A percentile compares a stretch with the other conserved stretches of the same genome.
Evolutionary conservation across 257 asterid genomes (phyloP).

Genomic region (Jasminum sambac): DNA sequence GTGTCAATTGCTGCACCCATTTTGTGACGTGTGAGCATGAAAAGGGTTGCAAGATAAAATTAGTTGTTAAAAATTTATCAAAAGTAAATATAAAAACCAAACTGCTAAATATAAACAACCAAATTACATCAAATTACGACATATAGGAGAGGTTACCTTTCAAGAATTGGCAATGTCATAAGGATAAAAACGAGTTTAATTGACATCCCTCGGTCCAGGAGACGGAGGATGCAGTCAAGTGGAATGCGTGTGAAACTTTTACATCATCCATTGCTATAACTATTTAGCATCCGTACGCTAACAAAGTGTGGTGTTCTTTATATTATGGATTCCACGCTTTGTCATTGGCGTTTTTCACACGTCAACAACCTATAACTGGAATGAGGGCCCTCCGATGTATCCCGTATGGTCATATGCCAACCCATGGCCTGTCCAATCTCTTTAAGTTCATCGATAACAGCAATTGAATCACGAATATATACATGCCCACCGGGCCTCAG

Average conservation of each 20-base stretch:
- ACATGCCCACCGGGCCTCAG: constrained; percentile 49
- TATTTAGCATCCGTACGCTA: neutral
- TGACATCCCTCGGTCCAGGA: too few species aligned
- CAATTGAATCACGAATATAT: constrained; percentile 44
- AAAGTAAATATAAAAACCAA: too few species aligned
- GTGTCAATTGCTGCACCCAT: too few species aligned
- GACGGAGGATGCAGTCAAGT: too few species aligned
- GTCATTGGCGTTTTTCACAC: constrained; percentile 31
- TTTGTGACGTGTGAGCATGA: too few species aligned
- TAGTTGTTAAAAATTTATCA: too few species aligned
- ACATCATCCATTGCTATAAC: neutral
- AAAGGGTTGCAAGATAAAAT: too few species aligned
- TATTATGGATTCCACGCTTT: neutral
- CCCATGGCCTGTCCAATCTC: constrained; percentile 47
- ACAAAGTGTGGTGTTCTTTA: neutral
- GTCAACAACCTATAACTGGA: constrained; percentile 39
- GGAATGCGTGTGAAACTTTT: too few species aligned
- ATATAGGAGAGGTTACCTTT: too few species aligned
- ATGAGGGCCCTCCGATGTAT: constrained; percentile 52
- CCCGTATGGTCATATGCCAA: constrained; percentile 38
- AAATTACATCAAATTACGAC: neutral
- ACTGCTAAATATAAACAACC: neutral
- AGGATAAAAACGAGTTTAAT: neutral
- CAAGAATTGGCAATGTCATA: too few species aligned
- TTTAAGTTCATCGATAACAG: constrained; percentile 43